Base-by-base conservation (phyloP, 768 basidiomycete genomes). In the Naganishia vaughanmartiniae region DNA sequence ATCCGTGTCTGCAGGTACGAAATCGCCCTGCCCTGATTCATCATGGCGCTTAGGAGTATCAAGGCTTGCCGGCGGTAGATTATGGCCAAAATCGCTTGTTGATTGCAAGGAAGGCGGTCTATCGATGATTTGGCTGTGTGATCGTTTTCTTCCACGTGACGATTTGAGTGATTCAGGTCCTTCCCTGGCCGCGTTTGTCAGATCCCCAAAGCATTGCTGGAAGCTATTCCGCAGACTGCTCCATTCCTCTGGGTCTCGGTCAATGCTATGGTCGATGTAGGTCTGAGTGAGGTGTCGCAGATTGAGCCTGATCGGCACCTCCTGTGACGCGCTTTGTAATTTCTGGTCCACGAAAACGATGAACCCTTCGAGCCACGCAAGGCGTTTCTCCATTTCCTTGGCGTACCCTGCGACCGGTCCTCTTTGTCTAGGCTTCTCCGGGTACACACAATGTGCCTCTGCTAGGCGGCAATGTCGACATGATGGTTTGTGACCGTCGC, bases 401-500 rank as follows among this genome's bases (percentile, higher is more conserved):
- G 60, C 60, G 39, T 63, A 63, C 10, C 60, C 60, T n/a, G 60
- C 60, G 60, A 63, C 60, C 3, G 60, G 60, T 45, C 60, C 60
- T 36, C 60, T 42, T 30, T 63, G 60, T 30, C 60, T 63, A 3
- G 60, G 60, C 26, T 63, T 63, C 33, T 63, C 60, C 11, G 60
- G 60, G 30, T 63, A 63, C 12, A 63, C 60, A 15, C 60, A 63
- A 14, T 14, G 24, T 7, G 28, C 60, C 42, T 63, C 60, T 63
- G 60, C 60, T 42, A 63, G 46, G 39, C 60, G 60, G 15, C 60
- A 63, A 30, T 63, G 60, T 26, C 60, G 60, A 45, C 60, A 63
- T 45, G 60, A 63, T 3, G 60, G 60, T 28, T 63, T 63, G 26
- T 42, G 17, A 17, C 60, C 60, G 42, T 63, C 60, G 60, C 60